Base-by-base conservation (phyloP, 2,329 filamentous ascomycete species). In the Monosporascus sp. region DNA sequence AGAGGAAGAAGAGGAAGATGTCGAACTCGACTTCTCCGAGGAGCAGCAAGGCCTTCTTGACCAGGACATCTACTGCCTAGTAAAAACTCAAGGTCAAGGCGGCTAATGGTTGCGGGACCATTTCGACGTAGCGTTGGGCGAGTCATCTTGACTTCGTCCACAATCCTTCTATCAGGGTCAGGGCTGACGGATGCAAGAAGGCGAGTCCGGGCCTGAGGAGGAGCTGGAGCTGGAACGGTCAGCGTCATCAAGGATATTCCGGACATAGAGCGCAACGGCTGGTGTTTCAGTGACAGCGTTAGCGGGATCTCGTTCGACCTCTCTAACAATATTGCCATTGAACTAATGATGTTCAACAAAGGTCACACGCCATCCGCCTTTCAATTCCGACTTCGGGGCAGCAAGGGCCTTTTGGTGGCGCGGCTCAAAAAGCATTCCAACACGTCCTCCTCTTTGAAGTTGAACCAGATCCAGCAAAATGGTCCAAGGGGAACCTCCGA, bases 341-440 rank as follows among this genome's bases (percentile, higher is more conserved):
- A 94, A 59, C 82, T 95, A 56, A 79, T 80, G 1, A 67, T 91
- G 27, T 73, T 77, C 20, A 77, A 78, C 14, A 70, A 79, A 2
- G 71, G 77, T 2, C 71, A 79, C 5, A 74, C 83, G 5, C 91
- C 94, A 0, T 96, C 91, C 0, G 87, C 90, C 0, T 93, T 90
- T 60, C 94, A 99, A 63, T 96, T 97, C 64, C 88, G 94, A 7
- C 84, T 97, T 63, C 92, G 90, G 8, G 94, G 94, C 1, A 92
- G 86, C 72, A 99, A 99, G 72, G 94, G 94, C 0, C 85, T 99
- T 16, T 76, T 99, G 19, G 84, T 85, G 0, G 78, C 91, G 4
- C 93, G 90, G 71, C 83, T 88, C 0, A 79, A 86, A 86, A 5
- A 17, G 4, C n/a, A 31, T 31, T 24, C 24, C n/a, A n/a, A 24